A percentile compares a stretch with the other conserved stretches of the same genome.
phyloP scores from a whole-genome alignment of 768 basidiomycete genomes.

The Phylloporus sp. region DNA sequence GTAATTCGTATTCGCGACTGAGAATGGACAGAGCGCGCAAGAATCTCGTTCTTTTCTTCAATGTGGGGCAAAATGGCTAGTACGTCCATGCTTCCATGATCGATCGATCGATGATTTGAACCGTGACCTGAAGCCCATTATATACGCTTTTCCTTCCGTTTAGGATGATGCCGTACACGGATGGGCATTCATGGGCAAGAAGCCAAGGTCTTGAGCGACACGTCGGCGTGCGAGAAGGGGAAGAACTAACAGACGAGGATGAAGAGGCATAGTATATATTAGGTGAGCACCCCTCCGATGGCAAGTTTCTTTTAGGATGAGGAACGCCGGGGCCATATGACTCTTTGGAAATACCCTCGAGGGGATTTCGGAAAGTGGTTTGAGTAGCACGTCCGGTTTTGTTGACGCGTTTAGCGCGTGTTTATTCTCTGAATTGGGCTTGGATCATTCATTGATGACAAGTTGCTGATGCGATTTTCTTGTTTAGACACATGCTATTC shows the following conservation, averaged over 20 bases:
- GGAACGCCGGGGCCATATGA: slow-evolving; percentile 80
- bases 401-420: slow-evolving; percentile 8
- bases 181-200: slow-evolving; percentile 80
- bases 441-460: neutral
- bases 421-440: slow-evolving; percentile 20
- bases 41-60: slow-evolving; percentile 86
- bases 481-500: too few relatives aligned
- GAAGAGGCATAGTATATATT: slow-evolving; percentile 15
- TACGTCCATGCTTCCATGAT: slow-evolving; percentile 39
- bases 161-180: slow-evolving; percentile 72
- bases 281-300: slow-evolving; percentile 1
- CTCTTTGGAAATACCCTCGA: slow-evolving; percentile 41
- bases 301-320: slow-evolving; percentile 38
- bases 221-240: slow-evolving; percentile 60
- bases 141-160: slow-evolving; percentile 82
- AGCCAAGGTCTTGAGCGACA: slow-evolving; percentile 59
- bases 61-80: slow-evolving; percentile 77
- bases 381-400: slow-evolving; percentile 21
- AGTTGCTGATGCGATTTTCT: slow-evolving; percentile 7
- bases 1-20: neutral
- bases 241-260: slow-evolving; percentile 86
- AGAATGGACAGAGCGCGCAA: slow-evolving; percentile 34
- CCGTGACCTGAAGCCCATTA: slow-evolving; percentile 46
- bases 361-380: slow-evolving; percentile 20
- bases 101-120: neutral